Evolutionary conservation across 176 grass and related monocot genomes (phyloP), one percentile per base, ranked within the genome.

Genomic region (Rhynchospora tenuis): DNA sequence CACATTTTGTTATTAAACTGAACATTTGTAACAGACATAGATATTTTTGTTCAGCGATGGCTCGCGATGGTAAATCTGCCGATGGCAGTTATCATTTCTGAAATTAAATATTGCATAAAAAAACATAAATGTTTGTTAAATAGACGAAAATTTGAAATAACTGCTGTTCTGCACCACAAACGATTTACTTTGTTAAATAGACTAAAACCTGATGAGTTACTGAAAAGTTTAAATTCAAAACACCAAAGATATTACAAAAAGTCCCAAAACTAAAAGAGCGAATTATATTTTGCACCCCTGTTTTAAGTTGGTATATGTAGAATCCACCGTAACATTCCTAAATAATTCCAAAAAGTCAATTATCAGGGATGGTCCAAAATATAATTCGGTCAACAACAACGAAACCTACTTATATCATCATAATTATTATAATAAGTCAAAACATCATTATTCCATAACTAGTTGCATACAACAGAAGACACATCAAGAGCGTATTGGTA

Each of bases 381-480:
- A 63, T 81, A 81, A 43, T 63, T 81, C 31, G 9, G 4, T 63
- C 57, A 17, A 80, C 9, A 43, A 44, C 46, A 46, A 60, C n/a
- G n/a, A 43, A n/a, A 11, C 3, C 20, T 26, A 81, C 26, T 62
- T 15, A 50, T 64, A 68, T 33, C n/a, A 72, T 48, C 27, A 52
- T 57, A 12, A 59, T 54, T 33, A 73, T 43, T 20, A 27, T 26
- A 65, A 27, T 26, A 65, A 16, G 5, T 15, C 29, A 47, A 29
- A 50, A 9, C 33, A 31, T 57, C 7, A 64, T 17, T 20, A 83
- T 22, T 56, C 17, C 17, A 58, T 72, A n/a, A 66, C 64, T 78
- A 88, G 47, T 46, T 79, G 83, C 87, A 89, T 38, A 65, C 46
- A 45, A 76, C 83, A 27, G 87, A 89, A 47, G 83, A 62, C 66